Evolutionary conservation across 2,329 filamentous ascomycete genomes (phyloP).

Genomic region (Cladosporium halotolerans): DNA sequence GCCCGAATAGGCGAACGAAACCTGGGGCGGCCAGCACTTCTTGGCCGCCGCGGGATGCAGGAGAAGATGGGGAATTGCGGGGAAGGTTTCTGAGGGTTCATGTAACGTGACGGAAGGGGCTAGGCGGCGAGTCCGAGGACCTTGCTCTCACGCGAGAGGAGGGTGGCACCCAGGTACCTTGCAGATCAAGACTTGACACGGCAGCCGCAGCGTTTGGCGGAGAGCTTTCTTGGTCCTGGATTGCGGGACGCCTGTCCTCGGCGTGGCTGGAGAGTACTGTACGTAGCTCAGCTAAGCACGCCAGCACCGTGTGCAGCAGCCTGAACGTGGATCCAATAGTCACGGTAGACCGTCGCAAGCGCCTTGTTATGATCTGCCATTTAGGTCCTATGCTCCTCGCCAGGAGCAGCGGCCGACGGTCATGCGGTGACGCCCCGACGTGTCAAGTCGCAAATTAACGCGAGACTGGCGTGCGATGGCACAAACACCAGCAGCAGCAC

Average conservation of each 20-base stretch:
- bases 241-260: too few relatives aligned
- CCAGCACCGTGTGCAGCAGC: not conserved
- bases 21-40: not conserved
- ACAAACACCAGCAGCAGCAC: not conserved
- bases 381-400: too few relatives aligned
- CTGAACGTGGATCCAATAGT: constrained; percentile 1
- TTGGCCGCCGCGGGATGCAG: too few relatives aligned
- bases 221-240: not conserved
- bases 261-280: not conserved
- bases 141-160: not conserved
- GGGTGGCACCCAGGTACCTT: constrained; percentile 2
- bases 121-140: not conserved
- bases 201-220: not conserved
- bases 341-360: not conserved
- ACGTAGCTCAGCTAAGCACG: not conserved
- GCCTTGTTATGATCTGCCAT: not conserved
- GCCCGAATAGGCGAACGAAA: not conserved
- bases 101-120: constrained; percentile 4
- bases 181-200: not conserved
- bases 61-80: not conserved
- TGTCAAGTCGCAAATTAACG: not conserved
- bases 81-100: constrained; percentile 3
- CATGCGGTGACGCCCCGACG: not conserved
- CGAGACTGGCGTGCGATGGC: constrained; percentile 6
- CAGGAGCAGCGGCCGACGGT: not conserved